These are phyloP conservation scores for Aegilops longissima DNA, from an alignment of 176 grass and related monocot genomes.

Conservation along the genomic window DNA sequence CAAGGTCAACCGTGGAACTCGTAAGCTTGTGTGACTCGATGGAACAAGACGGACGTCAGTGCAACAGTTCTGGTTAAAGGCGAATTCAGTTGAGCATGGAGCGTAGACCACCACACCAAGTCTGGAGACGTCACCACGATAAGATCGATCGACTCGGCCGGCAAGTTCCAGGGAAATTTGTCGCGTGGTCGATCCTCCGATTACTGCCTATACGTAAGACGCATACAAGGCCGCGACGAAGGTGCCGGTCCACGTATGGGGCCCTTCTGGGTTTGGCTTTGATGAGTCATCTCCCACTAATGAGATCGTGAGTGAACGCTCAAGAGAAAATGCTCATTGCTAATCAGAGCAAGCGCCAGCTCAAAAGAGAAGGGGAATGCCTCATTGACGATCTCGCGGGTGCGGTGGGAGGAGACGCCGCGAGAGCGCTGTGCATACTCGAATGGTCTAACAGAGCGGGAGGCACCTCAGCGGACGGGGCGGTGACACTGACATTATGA, in stretches of 20 bases:
- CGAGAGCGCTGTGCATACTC: too few relatives aligned
- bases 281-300: not conserved
- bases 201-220: not conserved
- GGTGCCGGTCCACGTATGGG: not conserved
- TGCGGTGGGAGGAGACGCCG: too few relatives aligned
- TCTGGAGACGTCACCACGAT: not conserved
- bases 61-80: not conserved
- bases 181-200: not conserved
- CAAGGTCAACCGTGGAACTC: not conserved
- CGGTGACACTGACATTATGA: too few relatives aligned
- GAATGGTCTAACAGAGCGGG: too few relatives aligned
- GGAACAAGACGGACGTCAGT: not conserved
- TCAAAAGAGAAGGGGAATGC: too few relatives aligned
- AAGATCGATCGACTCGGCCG: not conserved
- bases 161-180: not conserved
- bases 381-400: too few relatives aligned
- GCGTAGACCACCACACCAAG: not conserved
- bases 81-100: constrained; percentile 1
- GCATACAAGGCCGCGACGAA: not conserved
- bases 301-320: not conserved
- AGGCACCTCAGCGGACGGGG: too few relatives aligned
- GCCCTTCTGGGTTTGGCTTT: not conserved
- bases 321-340: not conserved
- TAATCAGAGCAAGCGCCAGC: too few relatives aligned
- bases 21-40: too few relatives aligned